Evolutionary conservation across 371 early-diverging fungal species (phyloP).

Genomic region (Mortierella sp.): DNA sequence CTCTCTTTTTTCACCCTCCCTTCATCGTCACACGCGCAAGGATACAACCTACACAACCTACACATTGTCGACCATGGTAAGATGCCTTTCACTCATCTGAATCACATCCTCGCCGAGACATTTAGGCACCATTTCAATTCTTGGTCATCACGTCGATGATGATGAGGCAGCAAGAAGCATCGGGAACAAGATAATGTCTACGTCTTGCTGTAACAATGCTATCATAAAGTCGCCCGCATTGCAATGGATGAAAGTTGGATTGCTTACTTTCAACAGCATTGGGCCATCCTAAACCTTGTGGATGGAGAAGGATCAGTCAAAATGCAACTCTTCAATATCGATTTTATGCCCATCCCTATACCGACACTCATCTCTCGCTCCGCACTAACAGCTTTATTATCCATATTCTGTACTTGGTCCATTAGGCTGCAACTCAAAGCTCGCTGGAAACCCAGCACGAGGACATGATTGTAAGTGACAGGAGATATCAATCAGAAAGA

Average conservation of each 20-base stretch:
- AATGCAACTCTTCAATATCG: background rate
- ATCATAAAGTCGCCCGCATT: background rate
- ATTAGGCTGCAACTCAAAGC: slow-evolving; percentile 59
- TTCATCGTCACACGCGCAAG: slow-evolving; percentile 1
- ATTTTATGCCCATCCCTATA: background rate
- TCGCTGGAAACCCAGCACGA: slow-evolving; percentile 94
- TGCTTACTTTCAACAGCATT: too few relatives aligned
- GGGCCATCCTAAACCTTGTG: too few relatives aligned
- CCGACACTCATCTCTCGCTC: background rate
- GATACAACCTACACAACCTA: background rate
- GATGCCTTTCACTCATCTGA: background rate
- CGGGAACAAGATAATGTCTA: background rate
- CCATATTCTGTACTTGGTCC: background rate
- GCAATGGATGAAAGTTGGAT: background rate
- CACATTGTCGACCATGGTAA: slow-evolving; percentile 20
- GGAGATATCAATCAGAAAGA: background rate
- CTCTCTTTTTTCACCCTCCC: background rate
- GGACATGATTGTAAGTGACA: slow-evolving; percentile 87
- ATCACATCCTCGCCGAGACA: slow-evolving; percentile 5
- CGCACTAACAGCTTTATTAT: background rate
- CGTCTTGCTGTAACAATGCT: too few relatives aligned
- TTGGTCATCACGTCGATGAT: background rate
- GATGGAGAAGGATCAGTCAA: background rate
- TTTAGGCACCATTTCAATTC: background rate
- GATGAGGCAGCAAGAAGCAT: background rate